Percentiles rank a stretch among this genome's conserved stretches.
Conservation (phyloP, 1,284 basidiomycete species). For the Agaricales sp. region DNA sequence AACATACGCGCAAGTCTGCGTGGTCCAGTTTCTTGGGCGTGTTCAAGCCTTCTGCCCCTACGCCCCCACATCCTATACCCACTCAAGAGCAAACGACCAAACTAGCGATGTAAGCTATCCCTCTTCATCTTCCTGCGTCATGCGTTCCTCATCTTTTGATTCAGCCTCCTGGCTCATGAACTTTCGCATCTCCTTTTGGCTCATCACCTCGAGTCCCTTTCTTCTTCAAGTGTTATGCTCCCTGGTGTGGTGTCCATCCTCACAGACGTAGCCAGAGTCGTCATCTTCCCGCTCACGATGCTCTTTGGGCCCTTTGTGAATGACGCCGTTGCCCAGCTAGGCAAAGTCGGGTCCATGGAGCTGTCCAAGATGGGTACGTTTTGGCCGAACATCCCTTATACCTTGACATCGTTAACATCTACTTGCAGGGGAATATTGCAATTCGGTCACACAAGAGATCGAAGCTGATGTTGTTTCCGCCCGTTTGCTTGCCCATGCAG, state of each 20-base stretch:
- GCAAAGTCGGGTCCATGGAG: constrained; percentile 66
- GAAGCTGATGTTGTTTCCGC: constrained; percentile 87
- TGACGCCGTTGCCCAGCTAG: constrained; percentile 76
- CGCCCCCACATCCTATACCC: constrained; percentile 38
- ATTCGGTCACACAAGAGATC: constrained; percentile 68
- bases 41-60: constrained; percentile 22
- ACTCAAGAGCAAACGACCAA: constrained; percentile 74
- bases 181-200: constrained; percentile 78
- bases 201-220: constrained; percentile 84
- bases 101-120: constrained; percentile 42
- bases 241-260: constrained; percentile 71
- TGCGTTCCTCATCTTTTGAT: not conserved
- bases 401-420: not conserved
- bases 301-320: constrained; percentile 86
- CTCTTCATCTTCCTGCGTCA: not conserved
- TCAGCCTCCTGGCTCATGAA: constrained; percentile 75
- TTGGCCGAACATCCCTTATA: not conserved
- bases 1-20: constrained; percentile 30
- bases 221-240: constrained; percentile 70
- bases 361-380: constrained; percentile 38
- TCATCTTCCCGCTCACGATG: constrained; percentile 83
- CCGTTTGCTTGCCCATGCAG: constrained; percentile 82
- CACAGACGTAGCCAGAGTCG: constrained; percentile 63
- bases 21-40: constrained; percentile 40
- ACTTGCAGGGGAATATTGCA: constrained; percentile 48